phyloP scores from a whole-genome alignment of 2,329 filamentous ascomycete genomes.

The Chaetomiaceae sp. region DNA sequence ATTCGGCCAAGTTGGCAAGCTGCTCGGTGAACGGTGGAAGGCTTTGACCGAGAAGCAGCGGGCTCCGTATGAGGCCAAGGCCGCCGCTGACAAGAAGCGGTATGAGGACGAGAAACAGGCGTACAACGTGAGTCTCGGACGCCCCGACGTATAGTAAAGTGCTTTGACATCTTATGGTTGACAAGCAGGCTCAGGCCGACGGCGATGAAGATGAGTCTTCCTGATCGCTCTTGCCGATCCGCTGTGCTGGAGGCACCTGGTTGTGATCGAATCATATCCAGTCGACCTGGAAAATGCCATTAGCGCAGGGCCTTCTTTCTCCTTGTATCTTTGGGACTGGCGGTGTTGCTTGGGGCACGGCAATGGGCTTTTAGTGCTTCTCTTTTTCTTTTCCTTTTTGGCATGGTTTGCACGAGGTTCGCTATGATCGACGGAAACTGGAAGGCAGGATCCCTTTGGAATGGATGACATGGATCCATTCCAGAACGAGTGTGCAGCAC shows the following conservation, averaged over 20 bases:
- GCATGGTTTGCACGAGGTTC: constrained; percentile 28
- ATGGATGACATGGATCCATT: constrained; percentile 24
- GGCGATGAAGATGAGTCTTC: constrained; percentile 53
- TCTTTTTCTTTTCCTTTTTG: constrained; percentile 24
- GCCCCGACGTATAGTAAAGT: neutral
- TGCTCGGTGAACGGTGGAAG: constrained; percentile 99
- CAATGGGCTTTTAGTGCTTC: constrained; percentile 28
- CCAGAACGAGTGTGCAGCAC: constrained; percentile 12
- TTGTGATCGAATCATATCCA: constrained; percentile 25
- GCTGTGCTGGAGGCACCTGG: constrained; percentile 27
- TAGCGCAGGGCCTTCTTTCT: constrained; percentile 24
- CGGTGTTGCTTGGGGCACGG: constrained; percentile 30
- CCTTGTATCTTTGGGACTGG: constrained; percentile 31
- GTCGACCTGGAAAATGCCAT: constrained; percentile 20
- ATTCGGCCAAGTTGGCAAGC: constrained; percentile 97
- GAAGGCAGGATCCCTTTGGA: constrained; percentile 18
- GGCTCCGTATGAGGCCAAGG: constrained; percentile 92
- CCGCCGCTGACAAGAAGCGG: constrained; percentile 94
- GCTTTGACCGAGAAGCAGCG: constrained; percentile 89
- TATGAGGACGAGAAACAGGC: constrained; percentile 97
- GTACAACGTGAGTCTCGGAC: constrained; percentile 67
- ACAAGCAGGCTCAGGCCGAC: constrained; percentile 44
- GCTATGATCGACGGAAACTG: constrained; percentile 25
- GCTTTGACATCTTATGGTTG: constrained; percentile 8
- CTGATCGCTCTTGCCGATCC: constrained; percentile 31